Evolutionary conservation across 2,329 filamentous ascomycete species (phyloP).

Genomic region (Apiospora malaysiana): DNA sequence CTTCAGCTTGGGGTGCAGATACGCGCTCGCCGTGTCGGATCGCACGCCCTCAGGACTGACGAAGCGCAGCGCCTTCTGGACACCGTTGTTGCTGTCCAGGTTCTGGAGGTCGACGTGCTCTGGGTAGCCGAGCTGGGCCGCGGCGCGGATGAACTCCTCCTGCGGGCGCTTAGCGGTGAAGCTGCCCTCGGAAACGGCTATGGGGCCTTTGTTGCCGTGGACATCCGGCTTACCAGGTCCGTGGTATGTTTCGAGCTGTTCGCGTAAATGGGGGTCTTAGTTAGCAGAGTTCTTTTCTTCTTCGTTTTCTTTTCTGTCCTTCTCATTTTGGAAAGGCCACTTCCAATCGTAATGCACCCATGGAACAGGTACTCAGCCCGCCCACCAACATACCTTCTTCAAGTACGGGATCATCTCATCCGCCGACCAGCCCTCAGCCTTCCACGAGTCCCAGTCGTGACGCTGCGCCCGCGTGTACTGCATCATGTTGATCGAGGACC

Average conservation of each 20-base stretch:
- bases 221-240: slow-evolving; percentile 44
- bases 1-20: slow-evolving; percentile 36
- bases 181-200: slow-evolving; percentile 54
- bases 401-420: slow-evolving; percentile 53
- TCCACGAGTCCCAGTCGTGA: slow-evolving; percentile 41
- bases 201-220: slow-evolving; percentile 55
- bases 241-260: slow-evolving; percentile 39
- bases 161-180: slow-evolving; percentile 46
- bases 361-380: too few relatives aligned
- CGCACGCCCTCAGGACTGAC: slow-evolving; percentile 36
- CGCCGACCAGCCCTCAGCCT: slow-evolving; percentile 37
- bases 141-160: slow-evolving; percentile 53
- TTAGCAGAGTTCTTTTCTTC: background rate
- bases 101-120: slow-evolving; percentile 56
- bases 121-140: slow-evolving; percentile 50
- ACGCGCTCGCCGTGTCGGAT: slow-evolving; percentile 36
- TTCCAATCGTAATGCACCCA: too few relatives aligned
- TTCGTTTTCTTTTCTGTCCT: too few relatives aligned
- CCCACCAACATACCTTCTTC: slow-evolving; percentile 49
- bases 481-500: slow-evolving; percentile 57
- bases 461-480: slow-evolving; percentile 46
- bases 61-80: slow-evolving; percentile 35
- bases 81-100: slow-evolving; percentile 47
- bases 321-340: too few relatives aligned
- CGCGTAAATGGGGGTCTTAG: slow-evolving; percentile 39